Conservation (phyloP, 2,329 filamentous ascomycete genomes). For the Neofusicoccum parvum region DNA sequence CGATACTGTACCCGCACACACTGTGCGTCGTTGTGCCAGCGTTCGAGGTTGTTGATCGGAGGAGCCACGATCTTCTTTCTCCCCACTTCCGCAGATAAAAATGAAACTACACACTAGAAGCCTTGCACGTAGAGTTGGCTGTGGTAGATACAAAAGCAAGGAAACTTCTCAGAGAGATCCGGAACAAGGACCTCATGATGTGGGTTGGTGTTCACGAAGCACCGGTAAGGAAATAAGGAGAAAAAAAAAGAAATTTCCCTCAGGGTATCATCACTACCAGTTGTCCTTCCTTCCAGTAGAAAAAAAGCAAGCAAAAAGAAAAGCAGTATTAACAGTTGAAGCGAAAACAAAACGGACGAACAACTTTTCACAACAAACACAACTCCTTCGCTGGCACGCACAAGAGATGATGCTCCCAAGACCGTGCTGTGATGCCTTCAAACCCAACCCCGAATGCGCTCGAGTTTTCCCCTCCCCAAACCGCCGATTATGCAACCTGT, state of each 20-base stretch:
- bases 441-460: too few species aligned
- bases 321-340: constrained; percentile 1
- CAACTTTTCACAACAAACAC: background rate
- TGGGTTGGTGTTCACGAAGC: too few species aligned
- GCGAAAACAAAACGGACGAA: background rate
- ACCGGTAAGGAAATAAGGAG: background rate
- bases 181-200: too few species aligned
- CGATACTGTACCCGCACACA: too few species aligned
- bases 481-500: background rate
- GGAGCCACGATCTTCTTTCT: too few species aligned
- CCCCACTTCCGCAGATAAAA: too few species aligned
- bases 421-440: background rate
- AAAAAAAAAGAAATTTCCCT: constrained; percentile 4
- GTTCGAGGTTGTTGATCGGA: too few species aligned
- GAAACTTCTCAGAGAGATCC: too few species aligned
- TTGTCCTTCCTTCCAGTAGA: background rate
- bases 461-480: background rate
- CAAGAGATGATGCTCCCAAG: background rate
- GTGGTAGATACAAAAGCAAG: too few species aligned
- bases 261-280: constrained; percentile 18
- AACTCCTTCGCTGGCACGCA: constrained; percentile 4
- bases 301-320: background rate
- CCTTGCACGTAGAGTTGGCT: too few species aligned
- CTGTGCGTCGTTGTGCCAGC: too few species aligned
- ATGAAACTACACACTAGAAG: too few species aligned